Evolutionary conservation across 192 early-diverging fungal genomes (phyloP).

Genomic region (Coemansia sp.): DNA sequence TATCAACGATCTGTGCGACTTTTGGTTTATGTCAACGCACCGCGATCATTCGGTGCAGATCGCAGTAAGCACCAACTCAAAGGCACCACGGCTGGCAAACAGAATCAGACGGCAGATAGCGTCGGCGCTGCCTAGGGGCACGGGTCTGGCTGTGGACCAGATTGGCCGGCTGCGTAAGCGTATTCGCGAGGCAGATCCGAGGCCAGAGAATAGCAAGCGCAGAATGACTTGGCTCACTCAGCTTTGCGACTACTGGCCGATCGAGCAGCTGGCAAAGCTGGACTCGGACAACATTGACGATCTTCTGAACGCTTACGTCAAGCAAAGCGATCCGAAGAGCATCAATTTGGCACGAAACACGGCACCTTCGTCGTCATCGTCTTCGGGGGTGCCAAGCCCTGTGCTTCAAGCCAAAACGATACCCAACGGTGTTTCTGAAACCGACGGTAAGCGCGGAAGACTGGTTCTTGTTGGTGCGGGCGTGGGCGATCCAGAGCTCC

Average conservation of each 20-base stretch:
- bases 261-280: conserved; percentile 68
- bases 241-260: conserved; percentile 82
- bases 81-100: conserved; percentile 85
- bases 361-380: conserved; percentile 3
- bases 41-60: conserved; percentile 85
- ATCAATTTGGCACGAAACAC: conserved; percentile 14
- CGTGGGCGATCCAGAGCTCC: conserved; percentile 76
- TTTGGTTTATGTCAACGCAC: conserved; percentile 88
- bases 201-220: conserved; percentile 60
- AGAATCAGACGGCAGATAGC: conserved; percentile 71
- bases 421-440: not conserved
- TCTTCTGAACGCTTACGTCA: conserved; percentile 64
- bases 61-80: conserved; percentile 84
- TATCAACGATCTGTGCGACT: conserved; percentile 86
- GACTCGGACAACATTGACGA: conserved; percentile 61
- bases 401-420: conserved; percentile 7
- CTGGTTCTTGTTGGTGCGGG: conserved; percentile 80
- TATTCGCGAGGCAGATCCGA: conserved; percentile 63
- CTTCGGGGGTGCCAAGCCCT: conserved; percentile 37
- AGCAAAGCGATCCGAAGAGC: conserved; percentile 33
- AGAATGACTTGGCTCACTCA: conserved; percentile 83
- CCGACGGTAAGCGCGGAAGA: conserved; percentile 36
- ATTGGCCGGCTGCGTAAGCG: conserved; percentile 65
- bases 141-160: conserved; percentile 70
- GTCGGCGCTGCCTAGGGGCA: conserved; percentile 57